Conservation (phyloP, 106 monocot species). For the Dioscorea alata region DNA sequence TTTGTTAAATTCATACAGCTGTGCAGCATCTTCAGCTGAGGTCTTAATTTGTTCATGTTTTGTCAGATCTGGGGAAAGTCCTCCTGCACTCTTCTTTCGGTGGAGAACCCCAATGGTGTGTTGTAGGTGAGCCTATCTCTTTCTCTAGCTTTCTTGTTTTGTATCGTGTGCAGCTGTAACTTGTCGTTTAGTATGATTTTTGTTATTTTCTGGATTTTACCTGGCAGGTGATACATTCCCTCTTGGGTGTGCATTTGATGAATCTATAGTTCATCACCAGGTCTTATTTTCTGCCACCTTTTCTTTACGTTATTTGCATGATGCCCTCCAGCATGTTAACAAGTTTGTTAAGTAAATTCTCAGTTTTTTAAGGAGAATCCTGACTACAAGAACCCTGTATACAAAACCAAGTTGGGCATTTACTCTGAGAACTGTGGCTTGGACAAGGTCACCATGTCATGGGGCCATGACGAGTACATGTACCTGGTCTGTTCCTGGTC, state of each 20-base stretch:
- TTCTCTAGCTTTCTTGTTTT: background rate
- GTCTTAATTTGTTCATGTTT: too few species aligned
- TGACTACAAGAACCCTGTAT: constrained; percentile 21
- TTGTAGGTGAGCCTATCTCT: constrained; percentile 23
- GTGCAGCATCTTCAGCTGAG: background rate
- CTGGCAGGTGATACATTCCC: constrained; percentile 32
- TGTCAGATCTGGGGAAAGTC: constrained; percentile 40
- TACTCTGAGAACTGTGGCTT: constrained; percentile 36
- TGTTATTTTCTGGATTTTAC: background rate
- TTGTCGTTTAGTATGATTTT: background rate
- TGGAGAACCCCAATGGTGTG: constrained; percentile 31
- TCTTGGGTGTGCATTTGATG: constrained; percentile 37
- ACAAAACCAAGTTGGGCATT: constrained; percentile 19
- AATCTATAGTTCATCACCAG: constrained; percentile 29
- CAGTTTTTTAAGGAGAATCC: constrained; percentile 36
- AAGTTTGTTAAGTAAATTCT: too few species aligned
- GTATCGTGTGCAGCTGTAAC: background rate
- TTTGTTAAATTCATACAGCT: background rate
- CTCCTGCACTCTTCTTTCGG: constrained; percentile 31
- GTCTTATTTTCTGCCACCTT: background rate
- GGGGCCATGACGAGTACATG: constrained; percentile 60
- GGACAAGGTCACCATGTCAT: constrained; percentile 42
- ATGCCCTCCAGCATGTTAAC: background rate
- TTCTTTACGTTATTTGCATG: background rate
- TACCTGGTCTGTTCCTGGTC: constrained; percentile 24